Evolutionary conservation across 441 rosid species (phyloP), one percentile per base, ranked within the genome.

Genomic region (Melastoma candidum): DNA sequence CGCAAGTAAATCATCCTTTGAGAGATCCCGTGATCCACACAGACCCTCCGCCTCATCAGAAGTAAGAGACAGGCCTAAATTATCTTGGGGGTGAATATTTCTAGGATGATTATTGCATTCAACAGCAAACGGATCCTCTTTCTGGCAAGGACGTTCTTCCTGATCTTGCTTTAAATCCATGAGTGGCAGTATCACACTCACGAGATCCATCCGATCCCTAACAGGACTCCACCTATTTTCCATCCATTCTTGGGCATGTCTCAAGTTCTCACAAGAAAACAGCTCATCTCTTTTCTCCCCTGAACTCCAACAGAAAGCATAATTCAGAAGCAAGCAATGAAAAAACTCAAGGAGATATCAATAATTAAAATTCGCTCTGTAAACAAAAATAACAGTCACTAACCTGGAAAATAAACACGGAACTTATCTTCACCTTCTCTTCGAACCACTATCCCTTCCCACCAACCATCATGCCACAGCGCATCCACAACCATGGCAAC

Each of bases 381-480:
- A 24, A 25, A 12, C 7, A 17, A 48, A 58, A 44, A 7, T 22
- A 56, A 24, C 46, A 22, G 43, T 66, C 59, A 9, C 79, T 25
- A 10, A 89, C 95, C 95, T 73, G 88, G 81, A 50, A 89, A 74
- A 73, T 72, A 85, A 53, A 83, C 82, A 64, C 54, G 68, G 45
- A 78, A 58, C 63, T 67, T 71, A 48, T 69, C 84, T 57, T 77
- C 79, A 17, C 79, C 68, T 51, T 71, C 78, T 68, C 78, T 66
- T 51, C 56, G 64, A 63, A 73, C 51, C 52, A 83, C 83, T 12
- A 85, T 76, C 55, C 97, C 97, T 72, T 85, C 97, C 82, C 87
- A 82, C 97, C 95, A 89, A 8, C 82, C 95, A 59, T 80, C 82
- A 68, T 74, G 72, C 83, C 84, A 66, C 95, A 95, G 85, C 12